Evolutionary conservation across 495 filamentous ascomycete species (phyloP).

Genomic region (Bombardia bombarda): DNA sequence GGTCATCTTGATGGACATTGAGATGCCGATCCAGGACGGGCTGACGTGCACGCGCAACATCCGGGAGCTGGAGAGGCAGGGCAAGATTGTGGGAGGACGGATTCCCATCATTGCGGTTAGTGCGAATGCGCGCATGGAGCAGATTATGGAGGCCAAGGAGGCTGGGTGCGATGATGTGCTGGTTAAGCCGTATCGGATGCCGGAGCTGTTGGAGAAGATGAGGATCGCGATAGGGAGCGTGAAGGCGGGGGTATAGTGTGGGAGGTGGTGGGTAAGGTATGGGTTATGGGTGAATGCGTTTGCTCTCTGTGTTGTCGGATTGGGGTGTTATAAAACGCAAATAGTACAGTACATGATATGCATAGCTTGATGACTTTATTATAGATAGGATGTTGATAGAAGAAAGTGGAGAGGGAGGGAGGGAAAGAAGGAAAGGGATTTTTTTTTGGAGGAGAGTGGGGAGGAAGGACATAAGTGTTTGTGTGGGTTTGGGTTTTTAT

Average conservation of each 20-base stretch:
- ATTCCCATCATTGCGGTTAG: constrained; percentile 72
- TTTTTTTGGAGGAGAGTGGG: background rate
- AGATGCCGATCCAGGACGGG: constrained; percentile 82
- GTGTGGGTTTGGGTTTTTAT: no score
- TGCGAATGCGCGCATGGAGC: constrained; percentile 62
- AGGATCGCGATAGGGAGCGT: constrained; percentile 50
- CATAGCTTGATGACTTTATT: no score
- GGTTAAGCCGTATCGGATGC: constrained; percentile 40
- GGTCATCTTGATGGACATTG: constrained; percentile 71
- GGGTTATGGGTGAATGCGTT: no score
- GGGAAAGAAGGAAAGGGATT: background rate
- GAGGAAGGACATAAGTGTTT: background rate
- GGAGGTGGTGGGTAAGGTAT: no score
- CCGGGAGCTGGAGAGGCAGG: constrained; percentile 49
- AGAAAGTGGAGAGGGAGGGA: background rate
- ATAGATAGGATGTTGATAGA: no score
- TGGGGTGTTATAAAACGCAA: no score
- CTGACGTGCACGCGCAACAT: constrained; percentile 60
- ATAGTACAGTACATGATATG: no score
- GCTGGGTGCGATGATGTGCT: constrained; percentile 50
- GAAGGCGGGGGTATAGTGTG: background rate
- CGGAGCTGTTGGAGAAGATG: constrained; percentile 39
- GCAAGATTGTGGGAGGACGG: constrained; percentile 41
- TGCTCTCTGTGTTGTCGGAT: no score
- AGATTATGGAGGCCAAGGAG: constrained; percentile 54